These are phyloP conservation scores for Phoenix dactylifera DNA, from an alignment of 176 grass and related monocot genomes.

Conservation along the genomic window DNA sequence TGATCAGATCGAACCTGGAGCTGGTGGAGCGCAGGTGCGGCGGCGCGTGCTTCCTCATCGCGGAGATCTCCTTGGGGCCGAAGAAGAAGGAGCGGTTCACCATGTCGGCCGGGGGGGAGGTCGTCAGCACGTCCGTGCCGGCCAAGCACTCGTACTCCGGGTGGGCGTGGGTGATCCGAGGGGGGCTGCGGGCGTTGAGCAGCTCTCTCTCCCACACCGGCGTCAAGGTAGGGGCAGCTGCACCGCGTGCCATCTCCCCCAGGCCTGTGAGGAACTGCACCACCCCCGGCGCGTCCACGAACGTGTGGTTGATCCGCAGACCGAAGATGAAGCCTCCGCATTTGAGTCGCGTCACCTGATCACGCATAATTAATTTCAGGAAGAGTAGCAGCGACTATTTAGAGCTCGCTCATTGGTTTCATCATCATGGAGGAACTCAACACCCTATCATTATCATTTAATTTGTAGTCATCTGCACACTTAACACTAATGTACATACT, in stretches of 20 bases:
- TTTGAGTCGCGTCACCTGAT: constrained; percentile 47
- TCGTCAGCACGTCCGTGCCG: constrained; percentile 16
- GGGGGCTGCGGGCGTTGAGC: constrained; percentile 24
- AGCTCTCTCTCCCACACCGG: constrained; percentile 55
- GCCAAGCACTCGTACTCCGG: constrained; percentile 42
- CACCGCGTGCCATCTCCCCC: constrained; percentile 48
- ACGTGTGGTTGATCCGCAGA: constrained; percentile 46
- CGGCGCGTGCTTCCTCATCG: constrained; percentile 28
- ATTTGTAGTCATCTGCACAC: too few relatives aligned
- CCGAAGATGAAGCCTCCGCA: constrained; percentile 68
- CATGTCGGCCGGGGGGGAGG: not conserved
- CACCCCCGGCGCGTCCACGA: constrained; percentile 41
- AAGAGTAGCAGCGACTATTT: too few relatives aligned
- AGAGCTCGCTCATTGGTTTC: too few relatives aligned
- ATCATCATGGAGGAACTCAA: too few relatives aligned
- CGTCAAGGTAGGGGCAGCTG: constrained; percentile 15
- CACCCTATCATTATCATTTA: too few relatives aligned
- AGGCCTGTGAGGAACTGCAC: constrained; percentile 60
- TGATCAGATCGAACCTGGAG: constrained; percentile 49
- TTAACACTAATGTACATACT: too few relatives aligned
- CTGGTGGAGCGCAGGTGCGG: constrained; percentile 23
- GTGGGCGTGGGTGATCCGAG: constrained; percentile 31
- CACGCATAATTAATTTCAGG: too few relatives aligned
- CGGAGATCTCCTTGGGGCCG: constrained; percentile 29
- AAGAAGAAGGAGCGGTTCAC: constrained; percentile 37